phyloP scores from a whole-genome alignment of 495 filamentous ascomycete species.

The Podospora pseudoanserina region DNA sequence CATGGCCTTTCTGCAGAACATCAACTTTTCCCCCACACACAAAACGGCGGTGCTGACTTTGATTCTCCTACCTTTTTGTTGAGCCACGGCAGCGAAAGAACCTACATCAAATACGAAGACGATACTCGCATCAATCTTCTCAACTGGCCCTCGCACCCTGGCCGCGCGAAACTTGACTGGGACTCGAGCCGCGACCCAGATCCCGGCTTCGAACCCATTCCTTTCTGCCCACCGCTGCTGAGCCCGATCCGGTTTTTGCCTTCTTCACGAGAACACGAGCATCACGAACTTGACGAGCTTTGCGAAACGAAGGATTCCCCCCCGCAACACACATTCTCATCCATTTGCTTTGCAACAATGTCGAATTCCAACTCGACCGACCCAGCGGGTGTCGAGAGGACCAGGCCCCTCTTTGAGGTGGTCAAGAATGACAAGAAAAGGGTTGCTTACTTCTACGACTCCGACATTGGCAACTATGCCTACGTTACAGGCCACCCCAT shows the following conservation, averaged over 20 bases:
- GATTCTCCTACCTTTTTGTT: neutral
- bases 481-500: constrained; percentile 98
- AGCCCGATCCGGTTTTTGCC: neutral
- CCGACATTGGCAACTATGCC: constrained; percentile 93
- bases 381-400: constrained; percentile 33
- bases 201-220: neutral
- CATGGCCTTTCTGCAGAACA: neutral
- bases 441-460: constrained; percentile 96
- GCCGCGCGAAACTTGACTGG: neutral
- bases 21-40: neutral
- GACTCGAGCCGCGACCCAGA: neutral
- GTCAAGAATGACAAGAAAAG: constrained; percentile 53
- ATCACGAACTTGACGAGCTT: neutral
- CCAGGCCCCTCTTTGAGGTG: constrained; percentile 30
- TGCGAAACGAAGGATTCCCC: neutral
- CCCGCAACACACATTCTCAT: neutral
- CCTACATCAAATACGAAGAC: too few species aligned
- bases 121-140: neutral
- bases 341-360: constrained; percentile 14
- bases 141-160: neutral
- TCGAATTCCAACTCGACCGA: constrained; percentile 24
- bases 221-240: neutral
- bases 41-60: neutral
- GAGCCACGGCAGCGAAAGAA: neutral
- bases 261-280: neutral